Evolutionary conservation across 257 asterid species (phyloP).

Genomic region (Scutellaria barbata): DNA sequence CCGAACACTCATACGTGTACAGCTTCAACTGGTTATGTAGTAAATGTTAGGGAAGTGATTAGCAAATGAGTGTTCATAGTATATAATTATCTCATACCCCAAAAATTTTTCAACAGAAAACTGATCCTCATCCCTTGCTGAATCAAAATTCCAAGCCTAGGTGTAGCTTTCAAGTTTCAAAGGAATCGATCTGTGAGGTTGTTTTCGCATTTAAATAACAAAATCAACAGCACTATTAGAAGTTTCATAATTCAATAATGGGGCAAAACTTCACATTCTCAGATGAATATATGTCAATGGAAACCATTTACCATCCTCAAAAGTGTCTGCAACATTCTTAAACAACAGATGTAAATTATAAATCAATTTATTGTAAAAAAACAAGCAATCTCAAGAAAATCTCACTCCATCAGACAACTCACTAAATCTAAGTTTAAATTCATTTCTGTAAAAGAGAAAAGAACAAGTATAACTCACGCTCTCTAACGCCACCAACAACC

Average conservation of each 20-base stretch:
- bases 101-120: background rate
- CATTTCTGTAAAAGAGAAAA: constrained; percentile 10
- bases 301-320: constrained; percentile 4
- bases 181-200: background rate
- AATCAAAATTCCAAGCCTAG: constrained; percentile 10
- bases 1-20: background rate
- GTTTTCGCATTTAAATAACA: background rate
- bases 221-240: background rate
- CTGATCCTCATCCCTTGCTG: background rate
- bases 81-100: background rate
- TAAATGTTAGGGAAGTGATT: background rate
- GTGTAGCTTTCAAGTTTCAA: constrained; percentile 20
- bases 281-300: background rate
- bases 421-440: constrained; percentile 13
- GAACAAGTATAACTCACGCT: constrained; percentile 54
- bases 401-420: constrained; percentile 15
- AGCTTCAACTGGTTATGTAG: background rate
- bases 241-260: background rate
- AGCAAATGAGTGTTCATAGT: too few species aligned
- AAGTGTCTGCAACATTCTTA: background rate
- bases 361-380: background rate
- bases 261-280: constrained; percentile 8
- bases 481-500: constrained; percentile 71
- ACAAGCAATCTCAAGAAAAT: constrained; percentile 14
- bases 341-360: background rate